These are phyloP conservation scores for Chaetomium tenue DNA, from an alignment of 495 filamentous ascomycete genomes.

Conservation along the genomic window DNA sequence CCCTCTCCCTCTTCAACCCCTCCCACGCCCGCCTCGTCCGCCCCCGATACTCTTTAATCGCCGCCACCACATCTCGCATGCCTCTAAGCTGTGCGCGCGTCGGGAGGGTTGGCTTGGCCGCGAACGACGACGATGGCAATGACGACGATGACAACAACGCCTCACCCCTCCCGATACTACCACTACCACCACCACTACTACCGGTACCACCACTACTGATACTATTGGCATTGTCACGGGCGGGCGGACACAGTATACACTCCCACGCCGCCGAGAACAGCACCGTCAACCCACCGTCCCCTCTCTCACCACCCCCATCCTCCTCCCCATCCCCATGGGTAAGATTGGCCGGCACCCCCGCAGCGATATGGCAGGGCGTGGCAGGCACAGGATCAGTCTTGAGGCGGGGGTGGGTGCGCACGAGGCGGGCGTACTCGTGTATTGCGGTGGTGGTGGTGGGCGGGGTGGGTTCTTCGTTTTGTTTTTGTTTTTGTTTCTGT, in stretches of 20 bases:
- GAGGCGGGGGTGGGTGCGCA: constrained; percentile 29
- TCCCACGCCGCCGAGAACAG: constrained; percentile 46
- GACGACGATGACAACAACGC: too few relatives aligned
- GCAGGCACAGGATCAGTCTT: constrained; percentile 36
- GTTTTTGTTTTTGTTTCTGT: not conserved
- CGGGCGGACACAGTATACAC: constrained; percentile 28
- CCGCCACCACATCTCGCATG: constrained; percentile 43
- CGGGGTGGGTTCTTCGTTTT: too few relatives aligned
- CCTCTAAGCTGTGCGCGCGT: constrained; percentile 19
- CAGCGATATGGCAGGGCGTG: constrained; percentile 41
- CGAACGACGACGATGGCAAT: too few relatives aligned
- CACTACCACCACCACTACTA: not conserved
- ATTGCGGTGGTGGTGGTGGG: too few relatives aligned
- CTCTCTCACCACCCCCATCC: too few relatives aligned
- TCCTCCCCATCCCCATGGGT: too few relatives aligned
- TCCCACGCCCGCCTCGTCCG: constrained; percentile 33
- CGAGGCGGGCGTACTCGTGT: constrained; percentile 42
- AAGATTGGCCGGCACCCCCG: constrained; percentile 45
- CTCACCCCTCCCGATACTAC: not conserved
- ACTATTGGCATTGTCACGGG: not conserved
- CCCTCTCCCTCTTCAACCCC: not conserved
- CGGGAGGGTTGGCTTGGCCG: not conserved
- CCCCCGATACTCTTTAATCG: constrained; percentile 39
- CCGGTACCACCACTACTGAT: not conserved
- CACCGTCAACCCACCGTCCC: constrained; percentile 24